These are phyloP conservation scores for Neonectria sp. DNA, from an alignment of 2,329 filamentous ascomycete species.

Conservation along the genomic window DNA sequence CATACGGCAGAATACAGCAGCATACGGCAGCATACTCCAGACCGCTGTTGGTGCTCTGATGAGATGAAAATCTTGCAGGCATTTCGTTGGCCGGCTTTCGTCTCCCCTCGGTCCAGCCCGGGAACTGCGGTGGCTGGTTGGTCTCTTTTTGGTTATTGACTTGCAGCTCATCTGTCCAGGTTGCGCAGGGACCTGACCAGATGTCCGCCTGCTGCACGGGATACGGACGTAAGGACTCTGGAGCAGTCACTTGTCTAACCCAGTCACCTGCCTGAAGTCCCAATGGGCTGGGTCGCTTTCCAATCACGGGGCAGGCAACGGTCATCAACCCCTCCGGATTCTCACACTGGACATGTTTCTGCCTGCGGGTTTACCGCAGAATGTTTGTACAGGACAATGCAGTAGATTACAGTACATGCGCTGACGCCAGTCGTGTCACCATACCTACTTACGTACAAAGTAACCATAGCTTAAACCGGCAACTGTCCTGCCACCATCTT, in stretches of 20 bases:
- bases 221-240: slow-evolving; percentile 9
- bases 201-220: slow-evolving; percentile 1
- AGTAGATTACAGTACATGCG: not conserved
- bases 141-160: slow-evolving; percentile 15
- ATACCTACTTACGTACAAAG: slow-evolving; percentile 2
- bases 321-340: not conserved
- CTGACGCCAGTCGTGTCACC: slow-evolving; percentile 15
- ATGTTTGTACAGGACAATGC: not conserved
- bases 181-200: slow-evolving; percentile 18
- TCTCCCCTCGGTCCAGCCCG: slow-evolving; percentile 4
- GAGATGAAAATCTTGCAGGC: slow-evolving; percentile 16
- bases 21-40: slow-evolving; percentile 13
- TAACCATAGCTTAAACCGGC: slow-evolving; percentile 16
- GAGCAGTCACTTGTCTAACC: not conserved
- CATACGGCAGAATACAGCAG: slow-evolving; percentile 18
- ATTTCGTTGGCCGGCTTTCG: slow-evolving; percentile 1
- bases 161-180: slow-evolving; percentile 25
- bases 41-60: slow-evolving; percentile 14
- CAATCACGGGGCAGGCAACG: not conserved
- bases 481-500: slow-evolving; percentile 16
- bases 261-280: not conserved
- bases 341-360: not conserved
- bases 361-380: slow-evolving; percentile 10
- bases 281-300: not conserved
- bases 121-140: slow-evolving; percentile 17